These are phyloP conservation scores for Didymellaceae sp. DNA, from an alignment of 2,329 filamentous ascomycete species.

Conservation along the genomic window DNA sequence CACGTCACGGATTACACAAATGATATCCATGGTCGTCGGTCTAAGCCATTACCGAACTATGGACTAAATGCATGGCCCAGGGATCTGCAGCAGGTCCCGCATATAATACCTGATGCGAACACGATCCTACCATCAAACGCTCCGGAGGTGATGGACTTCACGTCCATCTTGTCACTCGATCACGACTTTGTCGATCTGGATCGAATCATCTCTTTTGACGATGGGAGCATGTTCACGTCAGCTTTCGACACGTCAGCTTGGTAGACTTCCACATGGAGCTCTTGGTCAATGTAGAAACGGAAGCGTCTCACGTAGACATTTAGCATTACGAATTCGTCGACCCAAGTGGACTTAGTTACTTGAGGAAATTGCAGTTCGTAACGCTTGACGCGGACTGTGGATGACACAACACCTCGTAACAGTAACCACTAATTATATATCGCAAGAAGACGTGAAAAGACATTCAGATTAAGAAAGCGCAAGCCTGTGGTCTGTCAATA, in stretches of 20 bases:
- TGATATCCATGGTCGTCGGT: conserved; percentile 7
- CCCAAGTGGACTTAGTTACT: too few species aligned
- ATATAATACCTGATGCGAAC: not conserved
- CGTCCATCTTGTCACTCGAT: conserved; percentile 22
- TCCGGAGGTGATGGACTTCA: conserved; percentile 9
- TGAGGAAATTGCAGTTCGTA: too few species aligned
- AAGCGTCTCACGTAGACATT: too few species aligned
- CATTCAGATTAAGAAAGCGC: too few species aligned
- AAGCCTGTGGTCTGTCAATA: conserved; percentile 8
- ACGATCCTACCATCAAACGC: not conserved
- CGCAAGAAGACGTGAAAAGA: too few species aligned
- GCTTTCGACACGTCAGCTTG: conserved; percentile 15
- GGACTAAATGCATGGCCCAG: conserved; percentile 1
- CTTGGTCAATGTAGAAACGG: too few species aligned
- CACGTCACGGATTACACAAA: conserved; percentile 22
- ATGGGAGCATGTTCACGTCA: conserved; percentile 31
- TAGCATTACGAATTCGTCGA: too few species aligned
- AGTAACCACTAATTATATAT: too few species aligned
- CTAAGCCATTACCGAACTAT: not conserved
- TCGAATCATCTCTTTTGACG: conserved; percentile 30
- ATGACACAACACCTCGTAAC: too few species aligned
- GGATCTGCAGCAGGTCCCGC: not conserved
- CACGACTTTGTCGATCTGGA: conserved; percentile 27
- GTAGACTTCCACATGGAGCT: not conserved
- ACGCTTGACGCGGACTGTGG: too few species aligned